Evolutionary conservation across 2,329 filamentous ascomycete species (phyloP).

Genomic region (Iodosphaeria phyllophila): DNA sequence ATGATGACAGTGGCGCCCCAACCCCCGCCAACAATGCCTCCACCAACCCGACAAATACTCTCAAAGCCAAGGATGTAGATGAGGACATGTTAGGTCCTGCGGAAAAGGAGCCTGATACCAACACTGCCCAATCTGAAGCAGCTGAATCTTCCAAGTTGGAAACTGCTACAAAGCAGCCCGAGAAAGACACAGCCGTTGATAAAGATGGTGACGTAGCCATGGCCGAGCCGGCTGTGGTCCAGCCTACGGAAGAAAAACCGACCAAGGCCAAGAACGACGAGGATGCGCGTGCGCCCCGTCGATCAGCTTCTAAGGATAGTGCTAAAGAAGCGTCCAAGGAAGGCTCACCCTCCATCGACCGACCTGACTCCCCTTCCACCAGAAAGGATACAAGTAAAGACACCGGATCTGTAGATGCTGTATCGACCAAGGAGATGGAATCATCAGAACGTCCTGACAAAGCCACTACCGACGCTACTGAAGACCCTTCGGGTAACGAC

Average conservation of each 20-base stretch:
- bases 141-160: conserved; percentile 9
- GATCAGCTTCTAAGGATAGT: neutral
- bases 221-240: conserved; percentile 17
- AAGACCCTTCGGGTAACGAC: neutral
- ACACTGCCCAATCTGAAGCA: conserved; percentile 5
- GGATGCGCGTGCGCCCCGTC: conserved; percentile 12
- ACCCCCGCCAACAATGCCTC: conserved; percentile 18
- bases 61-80: conserved; percentile 18
- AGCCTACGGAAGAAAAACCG: conserved; percentile 12
- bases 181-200: conserved; percentile 15
- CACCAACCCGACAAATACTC: conserved; percentile 16
- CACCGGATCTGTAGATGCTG: neutral
- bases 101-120: conserved; percentile 4
- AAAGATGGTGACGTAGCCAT: conserved; percentile 33
- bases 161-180: conserved; percentile 6
- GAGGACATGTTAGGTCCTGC: conserved; percentile 17
- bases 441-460: conserved; percentile 1
- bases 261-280: conserved; percentile 14
- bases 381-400: neutral
- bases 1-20: conserved; percentile 20
- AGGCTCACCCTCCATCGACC: no score
- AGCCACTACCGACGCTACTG: conserved; percentile 1
- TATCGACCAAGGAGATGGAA: conserved; percentile 1
- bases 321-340: neutral
- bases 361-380: no score